Conservation (phyloP, 73 alveolate species). For the Paramecium sonneborni region DNA sequence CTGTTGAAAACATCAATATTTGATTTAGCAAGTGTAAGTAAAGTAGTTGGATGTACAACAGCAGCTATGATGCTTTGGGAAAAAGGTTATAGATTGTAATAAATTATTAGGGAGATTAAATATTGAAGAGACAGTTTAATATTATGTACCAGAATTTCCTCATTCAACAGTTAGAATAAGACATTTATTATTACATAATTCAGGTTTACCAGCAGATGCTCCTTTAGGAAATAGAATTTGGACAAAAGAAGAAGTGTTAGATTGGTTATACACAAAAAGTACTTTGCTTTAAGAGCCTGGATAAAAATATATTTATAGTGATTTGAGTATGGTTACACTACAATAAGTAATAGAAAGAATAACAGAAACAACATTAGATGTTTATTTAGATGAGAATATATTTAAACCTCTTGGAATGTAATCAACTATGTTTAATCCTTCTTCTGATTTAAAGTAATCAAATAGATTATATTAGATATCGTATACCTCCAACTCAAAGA, state of each 20-base stretch:
- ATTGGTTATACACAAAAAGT: slow-evolving; percentile 40
- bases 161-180: slow-evolving; percentile 17
- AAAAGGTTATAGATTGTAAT: background rate
- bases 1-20: slow-evolving; percentile 30
- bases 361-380: slow-evolving; percentile 24
- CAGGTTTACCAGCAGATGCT: slow-evolving; percentile 63
- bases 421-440: slow-evolving; percentile 55
- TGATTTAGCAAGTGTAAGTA: slow-evolving; percentile 62
- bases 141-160: slow-evolving; percentile 56
- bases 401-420: slow-evolving; percentile 59
- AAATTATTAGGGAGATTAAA: slow-evolving; percentile 25
- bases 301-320: slow-evolving; percentile 53
- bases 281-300: slow-evolving; percentile 52
- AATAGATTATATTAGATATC: background rate
- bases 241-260: background rate
- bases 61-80: slow-evolving; percentile 65
- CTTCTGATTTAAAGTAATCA: background rate
- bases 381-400: slow-evolving; percentile 30
- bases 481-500: slow-evolving; percentile 58
- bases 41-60: slow-evolving; percentile 62
- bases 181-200: slow-evolving; percentile 51
- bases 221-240: slow-evolving; percentile 46
- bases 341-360: slow-evolving; percentile 62
- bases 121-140: slow-evolving; percentile 39
- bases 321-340: slow-evolving; percentile 65